phyloP scores from a whole-genome alignment of 352 stramenopile species.

The Plasmopara muralis region DNA sequence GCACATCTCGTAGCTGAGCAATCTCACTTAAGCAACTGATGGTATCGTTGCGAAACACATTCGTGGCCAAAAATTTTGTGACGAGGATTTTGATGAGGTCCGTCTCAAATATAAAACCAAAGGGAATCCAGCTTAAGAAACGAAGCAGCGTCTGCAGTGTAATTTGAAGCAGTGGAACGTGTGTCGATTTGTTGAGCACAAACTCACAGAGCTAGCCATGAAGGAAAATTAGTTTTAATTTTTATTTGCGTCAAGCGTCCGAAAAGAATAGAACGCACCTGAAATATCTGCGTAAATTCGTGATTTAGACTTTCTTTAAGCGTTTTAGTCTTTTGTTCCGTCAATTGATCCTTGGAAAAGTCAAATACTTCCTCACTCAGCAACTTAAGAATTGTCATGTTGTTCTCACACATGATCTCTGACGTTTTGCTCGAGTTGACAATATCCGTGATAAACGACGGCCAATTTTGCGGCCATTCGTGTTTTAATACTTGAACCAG shows the following conservation, averaged over 20 bases:
- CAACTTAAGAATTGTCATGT: conserved; percentile 99
- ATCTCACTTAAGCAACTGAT: conserved; percentile 99
- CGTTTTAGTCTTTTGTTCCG: conserved; percentile 95
- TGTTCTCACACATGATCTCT: conserved; percentile 99
- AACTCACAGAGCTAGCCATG: conserved; percentile 92
- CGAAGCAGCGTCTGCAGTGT: conserved; percentile 96
- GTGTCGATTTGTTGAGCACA: conserved; percentile 92
- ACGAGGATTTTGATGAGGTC: conserved; percentile 93
- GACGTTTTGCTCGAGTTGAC: conserved; percentile 91
- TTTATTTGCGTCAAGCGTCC: neutral
- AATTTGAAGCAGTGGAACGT: conserved; percentile 90
- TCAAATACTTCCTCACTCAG: conserved; percentile 99
- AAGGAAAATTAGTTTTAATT: neutral
- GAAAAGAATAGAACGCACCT: conserved; percentile 22
- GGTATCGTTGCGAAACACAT: conserved; percentile 94
- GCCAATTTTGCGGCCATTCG: conserved; percentile 99
- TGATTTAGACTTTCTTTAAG: conserved; percentile 98
- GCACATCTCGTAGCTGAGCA: conserved; percentile 89
- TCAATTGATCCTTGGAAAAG: conserved; percentile 98
- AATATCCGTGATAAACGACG: conserved; percentile 97
- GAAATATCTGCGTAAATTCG: conserved; percentile 98
- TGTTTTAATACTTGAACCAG: conserved; percentile 98
- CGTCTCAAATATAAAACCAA: conserved; percentile 98
- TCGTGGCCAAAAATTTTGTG: conserved; percentile 94
- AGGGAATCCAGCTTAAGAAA: conserved; percentile 98